A percentile compares a stretch with the other conserved stretches of the same genome.
phyloP scores from a whole-genome alignment of 2,329 filamentous ascomycete species.

The Pseudopyricularia javanii region DNA sequence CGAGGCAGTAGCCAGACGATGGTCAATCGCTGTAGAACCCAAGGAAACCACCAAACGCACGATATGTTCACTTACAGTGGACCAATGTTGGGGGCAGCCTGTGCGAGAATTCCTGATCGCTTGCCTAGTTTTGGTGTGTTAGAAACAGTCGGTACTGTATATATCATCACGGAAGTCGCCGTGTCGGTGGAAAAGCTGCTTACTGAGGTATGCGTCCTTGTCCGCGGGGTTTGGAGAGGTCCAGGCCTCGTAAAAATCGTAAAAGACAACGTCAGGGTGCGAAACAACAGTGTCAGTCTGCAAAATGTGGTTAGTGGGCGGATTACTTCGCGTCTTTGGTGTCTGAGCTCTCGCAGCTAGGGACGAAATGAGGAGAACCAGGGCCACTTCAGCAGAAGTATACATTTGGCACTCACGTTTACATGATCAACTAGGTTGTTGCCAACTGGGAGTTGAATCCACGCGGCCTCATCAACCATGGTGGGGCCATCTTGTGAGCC shows the following conservation, averaged over 20 bases:
- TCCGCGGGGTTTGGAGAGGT: constrained; percentile 31
- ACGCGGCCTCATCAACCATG: constrained; percentile 29
- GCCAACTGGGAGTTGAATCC: constrained; percentile 36
- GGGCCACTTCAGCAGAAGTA: neutral
- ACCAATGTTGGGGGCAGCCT: constrained; percentile 54
- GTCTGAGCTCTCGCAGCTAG: neutral
- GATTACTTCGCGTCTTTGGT: too few relatives aligned
- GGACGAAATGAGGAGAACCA: neutral
- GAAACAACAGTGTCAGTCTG: constrained; percentile 33
- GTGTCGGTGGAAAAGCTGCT: constrained; percentile 5
- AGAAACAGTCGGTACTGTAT: too few relatives aligned
- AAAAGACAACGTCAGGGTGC: constrained; percentile 36
- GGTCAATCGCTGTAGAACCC: neutral
- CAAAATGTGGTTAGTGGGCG: neutral
- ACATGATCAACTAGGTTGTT: constrained; percentile 34
- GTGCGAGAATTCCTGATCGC: constrained; percentile 47
- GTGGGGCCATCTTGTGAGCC: constrained; percentile 26
- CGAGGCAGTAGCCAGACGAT: neutral
- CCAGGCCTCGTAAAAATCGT: constrained; percentile 54
- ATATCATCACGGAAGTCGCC: neutral
- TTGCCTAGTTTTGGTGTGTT: constrained; percentile 12
- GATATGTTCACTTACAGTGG: constrained; percentile 27
- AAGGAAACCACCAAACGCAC: neutral
- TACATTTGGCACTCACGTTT: constrained; percentile 16
- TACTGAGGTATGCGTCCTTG: constrained; percentile 28